Evolutionary conservation across 345 rosid genomes (phyloP), one percentile per base, ranked within the genome.

Genomic region (Citrus hindsii): DNA sequence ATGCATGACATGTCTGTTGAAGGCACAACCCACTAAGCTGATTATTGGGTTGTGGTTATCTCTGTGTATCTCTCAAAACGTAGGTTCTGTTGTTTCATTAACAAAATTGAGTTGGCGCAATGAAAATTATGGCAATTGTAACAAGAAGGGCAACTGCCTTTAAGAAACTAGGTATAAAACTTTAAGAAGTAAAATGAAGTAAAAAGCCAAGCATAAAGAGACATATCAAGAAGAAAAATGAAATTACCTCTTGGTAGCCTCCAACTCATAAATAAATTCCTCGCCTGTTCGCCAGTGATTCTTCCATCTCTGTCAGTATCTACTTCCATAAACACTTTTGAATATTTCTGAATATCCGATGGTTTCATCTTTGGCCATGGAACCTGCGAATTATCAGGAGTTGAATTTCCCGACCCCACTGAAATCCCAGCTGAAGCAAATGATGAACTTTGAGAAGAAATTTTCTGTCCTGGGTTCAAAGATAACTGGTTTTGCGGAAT

Each of bases 241-340:
- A 38, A 30, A 61, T 82, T 88, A 95, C 99, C 99, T 89, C 99
- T 89, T 55, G 99, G 98, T 68, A 95, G 86, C 87, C 93, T 91
- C 99, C 99, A 94, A 85, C 99, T 95, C 85, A 93, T 86, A 83
- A 95, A 95, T 67, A 95, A 85, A 86, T 94, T 90, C 79, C 91
- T 88, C 58, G 99, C 98, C 89, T 95, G 91, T 86, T 92, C 98
- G 60, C 99, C 99, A 38, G 90, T 92, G 72, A 95, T 92, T 86
- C 87, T 93, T 71, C 99, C 99, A 91, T 95, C 99, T 82, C 92
- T 89, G 80, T 95, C 99, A 22, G 84, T 89, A 82, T 95, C 99
- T 67, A 95, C 98, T 89, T 92, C 95, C 90, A 88, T 83, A 84
- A 95, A 95, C 48, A 95, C 99, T 85, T 92, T 95, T 6, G 86